Evolutionary conservation across 331 rosid genomes (phyloP), one percentile per base, ranked within the genome.

Genomic region (Prunus yedoensis): DNA sequence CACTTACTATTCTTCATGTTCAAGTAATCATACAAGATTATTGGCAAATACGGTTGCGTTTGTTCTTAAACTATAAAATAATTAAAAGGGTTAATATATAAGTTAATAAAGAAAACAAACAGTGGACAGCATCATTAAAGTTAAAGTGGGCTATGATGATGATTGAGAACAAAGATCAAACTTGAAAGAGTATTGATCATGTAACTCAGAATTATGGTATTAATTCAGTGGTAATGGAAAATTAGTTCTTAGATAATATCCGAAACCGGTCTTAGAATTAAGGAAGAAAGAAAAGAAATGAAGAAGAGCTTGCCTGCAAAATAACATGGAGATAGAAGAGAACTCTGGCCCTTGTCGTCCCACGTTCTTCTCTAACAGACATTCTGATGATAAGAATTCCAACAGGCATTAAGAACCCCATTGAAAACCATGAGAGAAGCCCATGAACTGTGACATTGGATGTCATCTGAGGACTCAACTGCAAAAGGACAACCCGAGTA

Each of bases 331-430:
- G 85, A 79, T 90, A 92, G 93, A 90, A 94, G 82, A 90, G 78
- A 27, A 90, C 63, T 84, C 79, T 85, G 35, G 81, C 79, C 70
- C 74, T 81, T 61, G 61, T 79, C 13, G 98, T 84, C 68, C 88
- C 89, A 2, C 84, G 84, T 71, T 82, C 88, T 20, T 83, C 78
- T 74, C 79, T 82, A 41, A 57, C 83, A 14, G 89, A 89, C 50
- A 87, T 83, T 90, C 97, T 89, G 16, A 90, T 84, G 21, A 77
- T 56, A 52, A 94, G 92, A 81, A 94, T 90, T n/a, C 97, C 99
- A 71, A 80, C 60, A 75, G 99, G 99, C 93, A 94, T 77, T 23
- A 94, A 77, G 53, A 94, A 79, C 45, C 99, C 97, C 59, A 91
- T 76, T 68, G 99, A 94, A 79, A 83, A 83, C 99, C 97, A 94